These are phyloP conservation scores for Periconia sp. DNA, from an alignment of 2,329 filamentous ascomycete species.

Conservation along the genomic window DNA sequence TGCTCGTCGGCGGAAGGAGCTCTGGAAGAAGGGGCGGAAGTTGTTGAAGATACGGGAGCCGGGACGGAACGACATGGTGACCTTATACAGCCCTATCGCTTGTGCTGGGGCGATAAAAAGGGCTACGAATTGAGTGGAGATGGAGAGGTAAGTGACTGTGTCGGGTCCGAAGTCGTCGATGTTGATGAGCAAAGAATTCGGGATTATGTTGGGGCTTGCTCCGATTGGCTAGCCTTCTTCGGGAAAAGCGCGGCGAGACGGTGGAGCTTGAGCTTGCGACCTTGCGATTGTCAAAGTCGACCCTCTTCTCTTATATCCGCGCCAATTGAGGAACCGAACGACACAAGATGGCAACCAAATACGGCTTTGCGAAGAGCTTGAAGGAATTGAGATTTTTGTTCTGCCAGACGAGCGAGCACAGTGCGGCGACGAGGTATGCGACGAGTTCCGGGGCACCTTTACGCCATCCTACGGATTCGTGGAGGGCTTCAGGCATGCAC, in stretches of 20 bases:
- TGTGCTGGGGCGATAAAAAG: slow-evolving; percentile 58
- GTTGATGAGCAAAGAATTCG: slow-evolving; percentile 23
- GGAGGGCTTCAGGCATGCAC: too few relatives aligned
- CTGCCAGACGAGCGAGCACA: slow-evolving; percentile 92
- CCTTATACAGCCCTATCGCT: slow-evolving; percentile 11
- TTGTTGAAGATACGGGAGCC: slow-evolving; percentile 64
- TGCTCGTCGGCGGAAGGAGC: slow-evolving; percentile 67
- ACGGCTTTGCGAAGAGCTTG: slow-evolving; percentile 85
- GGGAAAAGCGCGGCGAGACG: slow-evolving; percentile 12
- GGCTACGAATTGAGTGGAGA: slow-evolving; percentile 19
- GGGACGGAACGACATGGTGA: slow-evolving; percentile 62
- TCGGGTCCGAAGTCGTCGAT: slow-evolving; percentile 17
- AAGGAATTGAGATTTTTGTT: slow-evolving; percentile 98
- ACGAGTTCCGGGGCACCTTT: too few relatives aligned
- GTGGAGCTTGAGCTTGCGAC: slow-evolving; percentile 23
- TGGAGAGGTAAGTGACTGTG: slow-evolving; percentile 9
- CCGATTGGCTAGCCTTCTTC: slow-evolving; percentile 24
- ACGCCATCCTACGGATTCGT: too few relatives aligned
- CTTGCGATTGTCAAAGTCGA: slow-evolving; percentile 14
- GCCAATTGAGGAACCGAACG: slow-evolving; percentile 10
- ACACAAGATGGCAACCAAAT: slow-evolving; percentile 84
- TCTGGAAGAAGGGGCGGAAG: slow-evolving; percentile 57
- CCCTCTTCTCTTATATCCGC: too few relatives aligned
- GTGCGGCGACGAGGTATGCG: slow-evolving; percentile 81
- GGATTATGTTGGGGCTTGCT: slow-evolving; percentile 29